Base-by-base conservation (phyloP, 1,139 yeast species). In the Casaregolazyma suthepensis region DNA sequence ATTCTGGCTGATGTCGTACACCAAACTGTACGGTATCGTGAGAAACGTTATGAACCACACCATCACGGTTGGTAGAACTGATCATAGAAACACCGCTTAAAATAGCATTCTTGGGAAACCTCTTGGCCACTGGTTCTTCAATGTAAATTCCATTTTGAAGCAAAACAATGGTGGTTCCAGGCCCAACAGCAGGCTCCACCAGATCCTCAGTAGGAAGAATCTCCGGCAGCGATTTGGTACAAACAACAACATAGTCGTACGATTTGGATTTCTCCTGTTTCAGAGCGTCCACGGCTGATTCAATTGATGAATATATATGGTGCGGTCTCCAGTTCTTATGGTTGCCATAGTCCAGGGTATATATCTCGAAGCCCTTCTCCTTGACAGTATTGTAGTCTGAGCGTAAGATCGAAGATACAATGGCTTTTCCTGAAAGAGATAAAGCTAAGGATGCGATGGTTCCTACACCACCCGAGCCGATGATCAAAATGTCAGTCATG, bases 381-480 rank as follows among this genome's bases (percentile, higher is more conserved):
- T 61, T 59, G 44, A 84, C 81, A 13, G 67, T 66, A 10, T 83
- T 79, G 66, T 82, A 84, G 62, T 82, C 85, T n/a, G 88, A 81
- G 59, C 91, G 75, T 15, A 79, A 71, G 10, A 85, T 84, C 2
- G 80, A 70, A 0, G 90, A 81, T 4, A 85, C 86, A 52, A 76
- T 78, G 2, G 78, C 74, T 55, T 72, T 71, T 2, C 75, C 77
- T 5, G 75, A 70, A 45, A 71, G 71, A 53, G 77, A 77, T 38
- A 86, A 72, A 0, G 85, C 78, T 48, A 82, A 76, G 0, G 90
- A 84, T 5, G 85, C 84, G 46, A 86, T 76, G 43, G 84, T 75
- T 15, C 94, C 94, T 1, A 86, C 89, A 26, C 91, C 90, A 9
- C 90, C 90, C 59, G 83, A 73, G 10, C 90, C 90, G 38, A 84